phyloP scores from a whole-genome alignment of 2,329 filamentous ascomycete species.

The Fusarium dlaminii region DNA sequence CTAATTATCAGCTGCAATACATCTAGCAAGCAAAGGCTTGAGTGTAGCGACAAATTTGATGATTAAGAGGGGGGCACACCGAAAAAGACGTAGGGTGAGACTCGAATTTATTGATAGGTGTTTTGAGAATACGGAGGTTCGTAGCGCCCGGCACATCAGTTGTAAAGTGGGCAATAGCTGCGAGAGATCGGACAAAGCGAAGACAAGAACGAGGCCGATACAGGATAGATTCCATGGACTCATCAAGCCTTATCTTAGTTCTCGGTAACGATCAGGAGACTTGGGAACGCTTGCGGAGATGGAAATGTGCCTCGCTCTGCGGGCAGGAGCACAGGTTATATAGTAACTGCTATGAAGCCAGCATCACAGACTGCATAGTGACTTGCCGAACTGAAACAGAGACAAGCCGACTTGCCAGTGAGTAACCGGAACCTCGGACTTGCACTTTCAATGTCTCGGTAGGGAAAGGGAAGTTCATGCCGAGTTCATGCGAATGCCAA shows the following conservation, averaged over 20 bases:
- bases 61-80: accelerated
- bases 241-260: not conserved
- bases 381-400: not conserved
- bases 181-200: not conserved
- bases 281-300: not conserved
- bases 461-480: not conserved
- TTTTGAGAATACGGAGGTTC: not conserved
- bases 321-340: not conserved
- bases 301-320: not conserved
- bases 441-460: not conserved
- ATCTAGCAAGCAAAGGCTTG: not conserved
- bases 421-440: not conserved
- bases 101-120: not conserved
- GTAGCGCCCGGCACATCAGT: not conserved
- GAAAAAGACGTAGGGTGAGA: not conserved
- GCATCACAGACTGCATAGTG: not conserved
- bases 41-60: not conserved
- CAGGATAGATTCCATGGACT: not conserved
- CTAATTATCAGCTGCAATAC: too few species aligned
- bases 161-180: not conserved
- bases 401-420: not conserved
- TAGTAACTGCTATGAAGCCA: not conserved
- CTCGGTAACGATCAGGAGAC: not conserved
- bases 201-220: not conserved
- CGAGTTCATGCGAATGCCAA: not conserved